Percentiles rank a stretch among this genome's conserved stretches.
These are phyloP conservation scores for Xerocomus brunneocitrinus DNA, from an alignment of 768 basidiomycete species.

Conservation along the genomic window DNA sequence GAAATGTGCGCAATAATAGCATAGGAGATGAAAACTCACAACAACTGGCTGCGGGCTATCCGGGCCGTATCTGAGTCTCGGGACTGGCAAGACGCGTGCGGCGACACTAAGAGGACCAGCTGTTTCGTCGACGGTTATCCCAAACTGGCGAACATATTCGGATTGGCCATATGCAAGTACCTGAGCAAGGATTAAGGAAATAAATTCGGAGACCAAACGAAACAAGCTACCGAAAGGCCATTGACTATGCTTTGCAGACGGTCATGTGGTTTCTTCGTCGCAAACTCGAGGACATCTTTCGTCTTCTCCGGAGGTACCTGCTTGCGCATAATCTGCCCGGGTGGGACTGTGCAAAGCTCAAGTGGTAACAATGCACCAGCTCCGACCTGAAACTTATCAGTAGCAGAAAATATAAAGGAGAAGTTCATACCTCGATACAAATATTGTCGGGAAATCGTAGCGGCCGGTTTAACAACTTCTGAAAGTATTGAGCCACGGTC, in stretches of 20 bases:
- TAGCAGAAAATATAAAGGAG: conserved; percentile 16
- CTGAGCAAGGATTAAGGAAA: conserved; percentile 26
- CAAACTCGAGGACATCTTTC: conserved; percentile 57
- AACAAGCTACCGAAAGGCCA: conserved; percentile 45
- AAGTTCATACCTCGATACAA: conserved; percentile 57
- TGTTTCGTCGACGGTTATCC: conserved; percentile 53
- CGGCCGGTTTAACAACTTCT: conserved; percentile 44
- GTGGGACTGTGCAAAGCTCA: conserved; percentile 57
- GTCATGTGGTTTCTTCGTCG: conserved; percentile 57
- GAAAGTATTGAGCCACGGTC: conserved; percentile 64
- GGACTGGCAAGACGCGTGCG: conserved; percentile 61
- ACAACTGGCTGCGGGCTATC: conserved; percentile 54
- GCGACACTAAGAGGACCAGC: conserved; percentile 51
- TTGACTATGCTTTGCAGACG: conserved; percentile 51
- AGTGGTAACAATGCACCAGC: conserved; percentile 60
- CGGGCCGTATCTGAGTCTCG: conserved; percentile 61
- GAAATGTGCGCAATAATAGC: neutral
- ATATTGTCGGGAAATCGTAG: conserved; percentile 59
- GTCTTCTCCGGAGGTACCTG: conserved; percentile 67
- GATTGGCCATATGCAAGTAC: conserved; percentile 68
- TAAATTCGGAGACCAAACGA: neutral
- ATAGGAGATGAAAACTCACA: conserved; percentile 34
- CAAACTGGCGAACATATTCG: conserved; percentile 70
- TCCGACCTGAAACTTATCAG: conserved; percentile 43
- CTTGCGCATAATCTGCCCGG: conserved; percentile 69